A percentile compares a stretch with the other conserved stretches of the same genome.
These are phyloP conservation scores for Hirsutella minnesotensis DNA, from an alignment of 2,329 filamentous ascomycete genomes.

Conservation along the genomic window DNA sequence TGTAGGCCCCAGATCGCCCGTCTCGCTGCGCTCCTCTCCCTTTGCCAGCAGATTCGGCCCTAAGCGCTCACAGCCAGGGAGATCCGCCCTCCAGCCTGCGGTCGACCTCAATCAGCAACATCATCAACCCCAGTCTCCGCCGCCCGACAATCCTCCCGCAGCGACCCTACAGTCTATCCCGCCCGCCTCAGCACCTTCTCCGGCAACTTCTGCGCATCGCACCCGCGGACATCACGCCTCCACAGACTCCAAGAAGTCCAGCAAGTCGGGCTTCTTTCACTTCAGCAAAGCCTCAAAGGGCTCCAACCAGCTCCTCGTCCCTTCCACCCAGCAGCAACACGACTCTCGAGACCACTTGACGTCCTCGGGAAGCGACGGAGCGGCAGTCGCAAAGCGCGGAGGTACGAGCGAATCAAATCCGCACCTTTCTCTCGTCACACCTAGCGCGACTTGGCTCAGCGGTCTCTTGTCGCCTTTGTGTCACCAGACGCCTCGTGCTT, in stretches of 20 bases:
- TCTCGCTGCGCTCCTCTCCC: slow-evolving; percentile 33
- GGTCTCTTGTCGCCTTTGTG: not conserved
- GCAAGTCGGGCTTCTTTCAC: slow-evolving; percentile 39
- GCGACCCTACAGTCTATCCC: slow-evolving; percentile 12
- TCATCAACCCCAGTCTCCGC: slow-evolving; percentile 11
- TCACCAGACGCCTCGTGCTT: not conserved
- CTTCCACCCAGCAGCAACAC: slow-evolving; percentile 17
- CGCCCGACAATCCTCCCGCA: slow-evolving; percentile 10
- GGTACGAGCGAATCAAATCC: slow-evolving; percentile 16
- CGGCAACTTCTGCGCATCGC: slow-evolving; percentile 10
- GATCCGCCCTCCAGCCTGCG: slow-evolving; percentile 7
- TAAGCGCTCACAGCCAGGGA: slow-evolving; percentile 12
- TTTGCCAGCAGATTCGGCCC: slow-evolving; percentile 30
- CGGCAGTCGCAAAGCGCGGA: slow-evolving; percentile 15
- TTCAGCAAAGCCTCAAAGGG: slow-evolving; percentile 35
- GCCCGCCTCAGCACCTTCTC: slow-evolving; percentile 12
- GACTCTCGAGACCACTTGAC: slow-evolving; percentile 25
- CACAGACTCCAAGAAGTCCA: slow-evolving; percentile 28
- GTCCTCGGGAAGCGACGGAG: slow-evolving; percentile 23
- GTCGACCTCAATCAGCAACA: slow-evolving; percentile 13
- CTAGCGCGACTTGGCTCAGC: slow-evolving; percentile 2
- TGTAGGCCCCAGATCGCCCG: slow-evolving; percentile 25
- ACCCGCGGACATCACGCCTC: slow-evolving; percentile 11
- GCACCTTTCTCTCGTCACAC: not conserved
- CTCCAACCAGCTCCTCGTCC: slow-evolving; percentile 19